phyloP scores from a whole-genome alignment of 1,284 basidiomycete species.

The Ustilago hordei region DNA sequence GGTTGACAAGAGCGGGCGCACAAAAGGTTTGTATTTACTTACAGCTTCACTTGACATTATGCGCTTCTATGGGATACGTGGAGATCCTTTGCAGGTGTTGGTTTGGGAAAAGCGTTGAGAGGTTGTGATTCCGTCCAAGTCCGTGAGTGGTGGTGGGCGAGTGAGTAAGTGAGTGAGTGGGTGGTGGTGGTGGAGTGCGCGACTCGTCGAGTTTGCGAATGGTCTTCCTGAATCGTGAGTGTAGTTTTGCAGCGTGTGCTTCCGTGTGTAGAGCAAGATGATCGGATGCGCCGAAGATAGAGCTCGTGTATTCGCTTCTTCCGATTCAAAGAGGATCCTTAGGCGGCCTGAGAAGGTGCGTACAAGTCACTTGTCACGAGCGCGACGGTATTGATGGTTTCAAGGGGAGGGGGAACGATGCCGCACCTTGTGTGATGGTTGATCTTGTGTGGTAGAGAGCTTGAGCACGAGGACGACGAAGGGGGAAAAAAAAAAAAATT shows the following conservation, averaged over 20 bases:
- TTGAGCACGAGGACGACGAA: background rate
- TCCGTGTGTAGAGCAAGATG: background rate
- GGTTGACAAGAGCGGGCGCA: background rate
- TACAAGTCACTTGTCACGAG: background rate
- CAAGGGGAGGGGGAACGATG: background rate
- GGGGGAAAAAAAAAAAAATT: background rate
- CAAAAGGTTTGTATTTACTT: background rate
- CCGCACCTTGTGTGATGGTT: background rate
- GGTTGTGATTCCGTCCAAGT: background rate
- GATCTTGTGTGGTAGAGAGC: background rate
- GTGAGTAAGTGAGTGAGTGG: no score
- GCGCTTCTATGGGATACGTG: slow-evolving; percentile 8
- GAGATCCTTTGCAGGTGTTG: background rate
- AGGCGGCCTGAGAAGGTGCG: background rate
- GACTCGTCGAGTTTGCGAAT: background rate
- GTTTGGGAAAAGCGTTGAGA: background rate
- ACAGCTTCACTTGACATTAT: slow-evolving; percentile 26
- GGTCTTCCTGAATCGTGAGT: background rate
- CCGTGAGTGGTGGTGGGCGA: background rate
- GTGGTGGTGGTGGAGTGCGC: background rate
- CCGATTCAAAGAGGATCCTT: background rate
- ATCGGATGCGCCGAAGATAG: background rate
- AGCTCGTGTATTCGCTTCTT: background rate
- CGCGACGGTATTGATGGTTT: background rate
- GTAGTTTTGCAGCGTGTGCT: background rate